Conservation (phyloP, 202 grass and related monocot genomes). For the Panicum virgatum region DNA sequence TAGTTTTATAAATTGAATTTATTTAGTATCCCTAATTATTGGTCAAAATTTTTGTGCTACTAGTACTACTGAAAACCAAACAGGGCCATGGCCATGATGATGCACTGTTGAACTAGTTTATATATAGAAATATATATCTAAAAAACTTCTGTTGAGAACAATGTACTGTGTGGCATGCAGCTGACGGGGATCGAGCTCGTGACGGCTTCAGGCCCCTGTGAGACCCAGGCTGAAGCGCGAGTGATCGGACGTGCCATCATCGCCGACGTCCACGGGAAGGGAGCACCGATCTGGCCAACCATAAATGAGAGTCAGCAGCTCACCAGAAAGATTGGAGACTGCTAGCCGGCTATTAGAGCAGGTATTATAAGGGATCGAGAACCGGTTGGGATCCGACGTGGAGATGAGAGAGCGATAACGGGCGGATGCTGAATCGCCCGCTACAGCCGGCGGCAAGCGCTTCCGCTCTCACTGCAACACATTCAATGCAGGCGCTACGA, state of each 20-base stretch:
- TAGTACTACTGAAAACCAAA: too few relatives aligned
- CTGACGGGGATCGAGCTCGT: background rate
- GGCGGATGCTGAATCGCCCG: too few relatives aligned
- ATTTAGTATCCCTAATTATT: too few relatives aligned
- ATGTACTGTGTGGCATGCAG: background rate
- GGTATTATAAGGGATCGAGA: too few relatives aligned
- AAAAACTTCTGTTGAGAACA: background rate
- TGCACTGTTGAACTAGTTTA: background rate
- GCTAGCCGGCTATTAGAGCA: too few relatives aligned
- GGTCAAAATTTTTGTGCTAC: too few relatives aligned
- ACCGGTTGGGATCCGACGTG: too few relatives aligned
- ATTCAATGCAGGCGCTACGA: too few relatives aligned
- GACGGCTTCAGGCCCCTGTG: background rate
- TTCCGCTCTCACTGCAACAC: too few relatives aligned
- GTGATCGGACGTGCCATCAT: slow-evolving; percentile 3
- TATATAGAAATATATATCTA: background rate
- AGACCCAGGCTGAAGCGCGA: background rate
- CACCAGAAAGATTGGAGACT: slow-evolving; percentile 27
- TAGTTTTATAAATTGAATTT: too few relatives aligned
- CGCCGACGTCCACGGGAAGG: background rate
- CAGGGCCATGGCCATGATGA: background rate
- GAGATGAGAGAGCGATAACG: too few relatives aligned
- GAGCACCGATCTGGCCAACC: background rate
- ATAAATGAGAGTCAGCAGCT: slow-evolving; percentile 46
- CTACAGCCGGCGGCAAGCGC: too few relatives aligned